Base-by-base conservation (phyloP, 2,329 filamentous ascomycete species). In the Pezizomycotina sp. region DNA sequence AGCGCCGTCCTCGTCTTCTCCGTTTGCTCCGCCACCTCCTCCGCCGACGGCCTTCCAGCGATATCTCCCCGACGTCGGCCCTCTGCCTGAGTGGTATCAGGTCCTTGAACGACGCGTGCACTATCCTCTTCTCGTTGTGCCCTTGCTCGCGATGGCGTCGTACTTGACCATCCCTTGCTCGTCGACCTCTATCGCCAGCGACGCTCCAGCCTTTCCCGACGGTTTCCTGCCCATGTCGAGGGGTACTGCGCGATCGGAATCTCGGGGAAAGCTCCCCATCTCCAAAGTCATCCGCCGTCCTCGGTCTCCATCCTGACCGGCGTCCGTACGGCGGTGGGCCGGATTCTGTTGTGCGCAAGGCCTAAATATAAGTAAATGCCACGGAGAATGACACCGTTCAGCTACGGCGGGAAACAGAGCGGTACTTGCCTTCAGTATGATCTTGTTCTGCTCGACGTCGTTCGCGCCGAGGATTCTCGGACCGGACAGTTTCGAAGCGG, bases 251-350 rank as follows among this genome's bases (percentile, higher is more conserved):
- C 89, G 34, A 95, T 74, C 9, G 80, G 75, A 18, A 93, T 75
- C 60, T 95, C 86, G 23, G 89, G 89, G 55, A 93, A 98, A 34
- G 86, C 83, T 51, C 89, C 89, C 89, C 89, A 64, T 95, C 84
- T 51, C 81, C 84, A 60, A 84, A 98, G 58, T 98, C 89, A 55
- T 93, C 84, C 46, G 78, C 71, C 25, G 68, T 68, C 52, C 86
- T 76, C 20, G 89, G 89, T 48, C 89, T 73, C 89, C 89, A 98
- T 69, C 79, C 80, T 56, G 71, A 60, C 53, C 89, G 77, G 56
- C 83, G 75, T 31, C 81, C 81, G 51, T 95, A 98, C 1, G 82
- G 66, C 6, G 89, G 89, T 40, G 84, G 83, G 12, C 84, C 84
- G 38, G 71, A 68, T 62, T 74, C 77, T 69, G 78, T 59, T 38